A percentile compares a stretch with the other conserved stretches of the same genome.
Conservation (phyloP, 2,329 filamentous ascomycete genomes). For the Monosporascus ibericus region DNA sequence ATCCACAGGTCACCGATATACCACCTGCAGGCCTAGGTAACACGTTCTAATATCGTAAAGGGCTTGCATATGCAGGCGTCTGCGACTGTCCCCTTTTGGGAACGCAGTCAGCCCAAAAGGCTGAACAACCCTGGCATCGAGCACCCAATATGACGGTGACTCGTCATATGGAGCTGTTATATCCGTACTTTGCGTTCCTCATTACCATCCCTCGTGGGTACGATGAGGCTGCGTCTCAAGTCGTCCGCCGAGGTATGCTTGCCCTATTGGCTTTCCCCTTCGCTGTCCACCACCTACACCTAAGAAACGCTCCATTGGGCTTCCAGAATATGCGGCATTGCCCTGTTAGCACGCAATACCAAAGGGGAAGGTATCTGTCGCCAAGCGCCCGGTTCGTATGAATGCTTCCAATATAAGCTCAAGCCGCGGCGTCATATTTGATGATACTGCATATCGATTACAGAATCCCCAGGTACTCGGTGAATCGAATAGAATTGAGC, state of each 20-base stretch:
- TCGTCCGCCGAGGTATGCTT: background rate
- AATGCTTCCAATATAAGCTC: background rate
- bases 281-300: conserved; percentile 5
- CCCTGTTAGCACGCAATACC: background rate
- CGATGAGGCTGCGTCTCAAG: background rate
- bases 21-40: background rate
- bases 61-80: background rate
- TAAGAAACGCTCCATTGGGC: background rate
- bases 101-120: background rate
- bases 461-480: background rate
- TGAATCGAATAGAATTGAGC: too few species aligned
- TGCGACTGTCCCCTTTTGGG: background rate
- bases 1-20: background rate
- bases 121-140: background rate
- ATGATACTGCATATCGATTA: background rate
- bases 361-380: background rate
- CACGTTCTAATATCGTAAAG: background rate
- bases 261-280: background rate
- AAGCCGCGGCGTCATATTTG: background rate
- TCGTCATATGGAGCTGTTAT: background rate
- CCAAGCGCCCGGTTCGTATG: background rate
- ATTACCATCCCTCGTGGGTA: background rate
- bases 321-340: background rate
- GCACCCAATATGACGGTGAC: background rate
- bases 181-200: background rate